Percentiles rank a stretch among this genome's conserved stretches.
These are phyloP conservation scores for Sporobolomyces pararoseus DNA, from an alignment of 768 basidiomycete genomes.

Conservation along the genomic window DNA sequence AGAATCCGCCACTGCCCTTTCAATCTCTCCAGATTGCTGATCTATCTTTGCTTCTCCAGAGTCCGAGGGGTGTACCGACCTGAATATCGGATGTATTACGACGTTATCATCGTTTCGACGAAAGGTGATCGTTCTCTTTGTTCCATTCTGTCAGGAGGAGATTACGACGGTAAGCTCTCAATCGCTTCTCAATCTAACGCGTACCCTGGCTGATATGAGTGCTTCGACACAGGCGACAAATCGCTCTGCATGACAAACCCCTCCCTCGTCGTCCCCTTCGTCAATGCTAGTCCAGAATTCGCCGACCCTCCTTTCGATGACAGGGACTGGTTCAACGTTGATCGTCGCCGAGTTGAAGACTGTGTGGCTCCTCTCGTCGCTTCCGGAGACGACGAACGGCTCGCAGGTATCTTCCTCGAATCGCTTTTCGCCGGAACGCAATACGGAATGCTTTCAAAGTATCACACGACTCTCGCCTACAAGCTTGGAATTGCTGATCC, in stretches of 20 bases:
- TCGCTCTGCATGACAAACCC: constrained; percentile 19
- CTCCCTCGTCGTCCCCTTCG: constrained; percentile 3
- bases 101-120: constrained; percentile 27
- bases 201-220: background rate
- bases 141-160: constrained; percentile 27
- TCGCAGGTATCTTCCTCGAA: constrained; percentile 20
- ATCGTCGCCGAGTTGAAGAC: background rate
- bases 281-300: constrained; percentile 14
- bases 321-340: constrained; percentile 31
- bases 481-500: constrained; percentile 18
- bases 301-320: constrained; percentile 37
- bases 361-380: constrained; percentile 5
- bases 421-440: constrained; percentile 7
- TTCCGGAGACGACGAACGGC: background rate
- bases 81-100: constrained; percentile 12
- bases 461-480: constrained; percentile 27
- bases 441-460: constrained; percentile 4
- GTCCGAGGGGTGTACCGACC: constrained; percentile 1
- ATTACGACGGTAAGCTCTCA: constrained; percentile 8
- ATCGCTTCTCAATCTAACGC: background rate
- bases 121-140: constrained; percentile 19
- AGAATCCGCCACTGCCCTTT: background rate
- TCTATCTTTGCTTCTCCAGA: background rate
- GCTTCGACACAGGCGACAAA: constrained; percentile 19
- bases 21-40: too few species aligned